Evolutionary conservation across 108 stramenopile genomes (phyloP).

Genomic region (Cylindrotheca fusiformis): DNA sequence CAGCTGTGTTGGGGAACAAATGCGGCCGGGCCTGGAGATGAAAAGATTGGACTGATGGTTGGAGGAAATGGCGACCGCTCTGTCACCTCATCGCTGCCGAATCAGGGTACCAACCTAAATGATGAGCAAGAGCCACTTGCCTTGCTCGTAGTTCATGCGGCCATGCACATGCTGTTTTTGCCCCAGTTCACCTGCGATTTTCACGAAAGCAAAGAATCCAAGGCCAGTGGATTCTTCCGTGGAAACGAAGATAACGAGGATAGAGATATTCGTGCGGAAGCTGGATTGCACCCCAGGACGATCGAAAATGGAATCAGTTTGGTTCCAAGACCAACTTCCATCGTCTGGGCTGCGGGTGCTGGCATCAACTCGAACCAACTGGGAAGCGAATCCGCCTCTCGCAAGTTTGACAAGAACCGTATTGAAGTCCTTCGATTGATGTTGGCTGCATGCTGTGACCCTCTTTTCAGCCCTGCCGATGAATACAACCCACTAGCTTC

Average conservation of each 20-base stretch:
- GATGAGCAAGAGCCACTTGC: slow-evolving; percentile 88
- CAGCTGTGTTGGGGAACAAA: slow-evolving; percentile 79
- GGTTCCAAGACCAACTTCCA: slow-evolving; percentile 54
- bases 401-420: slow-evolving; percentile 91
- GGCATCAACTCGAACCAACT: slow-evolving; percentile 49
- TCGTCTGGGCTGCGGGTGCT: slow-evolving; percentile 75
- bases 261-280: slow-evolving; percentile 53
- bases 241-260: slow-evolving; percentile 47
- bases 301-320: slow-evolving; percentile 52
- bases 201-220: slow-evolving; percentile 65
- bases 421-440: slow-evolving; percentile 93
- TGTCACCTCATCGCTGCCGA: slow-evolving; percentile 9
- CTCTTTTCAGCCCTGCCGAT: slow-evolving; percentile 87
- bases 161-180: slow-evolving; percentile 93
- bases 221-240: slow-evolving; percentile 1
- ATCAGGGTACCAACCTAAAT: slow-evolving; percentile 21
- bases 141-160: slow-evolving; percentile 86
- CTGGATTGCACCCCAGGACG: slow-evolving; percentile 48
- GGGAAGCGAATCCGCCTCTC: slow-evolving; percentile 44
- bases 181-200: slow-evolving; percentile 93
- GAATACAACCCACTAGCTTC: slow-evolving; percentile 87
- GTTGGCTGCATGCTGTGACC: slow-evolving; percentile 86
- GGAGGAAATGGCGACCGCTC: slow-evolving; percentile 16
- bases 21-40: slow-evolving; percentile 34
- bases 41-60: slow-evolving; percentile 54